A percentile compares a stretch with the other conserved stretches of the same genome.
phyloP scores from a whole-genome alignment of 73 alveolate species.

The Stentor coeruleus region DNA sequence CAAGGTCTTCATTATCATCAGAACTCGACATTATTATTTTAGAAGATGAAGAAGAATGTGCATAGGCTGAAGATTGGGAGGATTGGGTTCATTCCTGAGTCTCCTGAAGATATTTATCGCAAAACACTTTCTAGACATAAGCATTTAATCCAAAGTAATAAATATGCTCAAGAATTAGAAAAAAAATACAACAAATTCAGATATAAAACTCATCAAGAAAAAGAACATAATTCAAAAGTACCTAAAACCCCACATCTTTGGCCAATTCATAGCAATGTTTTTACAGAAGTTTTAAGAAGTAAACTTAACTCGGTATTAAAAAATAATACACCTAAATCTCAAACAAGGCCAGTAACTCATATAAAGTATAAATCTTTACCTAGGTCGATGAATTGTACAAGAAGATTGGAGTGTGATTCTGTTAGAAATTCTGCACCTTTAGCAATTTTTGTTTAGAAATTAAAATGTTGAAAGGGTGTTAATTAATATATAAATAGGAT shows the following conservation, averaged over 20 bases:
- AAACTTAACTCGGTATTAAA: not conserved
- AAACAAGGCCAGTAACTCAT: not conserved
- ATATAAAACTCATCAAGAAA: not conserved
- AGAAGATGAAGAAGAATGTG: too few species aligned
- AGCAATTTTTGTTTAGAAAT: too few species aligned
- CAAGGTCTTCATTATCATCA: constrained; percentile 15
- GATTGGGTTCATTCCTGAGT: too few species aligned
- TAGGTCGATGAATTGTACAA: too few species aligned
- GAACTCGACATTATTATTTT: too few species aligned
- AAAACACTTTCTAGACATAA: not conserved
- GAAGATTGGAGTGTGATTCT: too few species aligned
- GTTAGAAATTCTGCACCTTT: too few species aligned
- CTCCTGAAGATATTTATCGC: not conserved
- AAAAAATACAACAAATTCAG: not conserved
- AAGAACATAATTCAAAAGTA: not conserved
- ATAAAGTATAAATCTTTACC: too few species aligned
- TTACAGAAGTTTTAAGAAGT: not conserved
- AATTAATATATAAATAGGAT: too few species aligned
- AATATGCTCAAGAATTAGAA: not conserved
- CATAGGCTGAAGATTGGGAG: too few species aligned
- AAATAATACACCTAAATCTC: not conserved
- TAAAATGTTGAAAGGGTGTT: too few species aligned
- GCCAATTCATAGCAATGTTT: not conserved
- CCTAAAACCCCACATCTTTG: not conserved
- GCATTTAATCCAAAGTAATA: too few species aligned